Base-by-base conservation (phyloP, 2,329 filamentous ascomycete species). In the Fusarium tuaranense region DNA sequence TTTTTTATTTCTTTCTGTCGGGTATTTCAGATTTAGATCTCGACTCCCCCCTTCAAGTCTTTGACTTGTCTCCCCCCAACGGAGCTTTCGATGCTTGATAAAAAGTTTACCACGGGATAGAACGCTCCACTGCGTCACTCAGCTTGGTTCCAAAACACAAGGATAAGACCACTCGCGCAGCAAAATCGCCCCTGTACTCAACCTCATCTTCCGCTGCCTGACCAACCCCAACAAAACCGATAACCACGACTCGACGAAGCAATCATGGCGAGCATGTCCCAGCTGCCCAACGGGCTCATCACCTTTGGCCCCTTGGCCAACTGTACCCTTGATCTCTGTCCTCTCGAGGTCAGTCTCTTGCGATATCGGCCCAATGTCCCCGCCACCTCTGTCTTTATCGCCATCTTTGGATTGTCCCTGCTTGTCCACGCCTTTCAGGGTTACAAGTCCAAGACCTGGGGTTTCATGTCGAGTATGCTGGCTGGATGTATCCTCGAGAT, bases 401-500 rank as follows among this genome's bases (percentile, higher is more conserved):
- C 62, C 9, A 69, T 75, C 0, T 79, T 79, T 55, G 77, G 69
- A 5, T 1, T 71, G 3, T 79, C 72, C 2, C 53, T 76, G 67
- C 32, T 65, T 7, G 36, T 71, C 12, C 77, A 79, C 34, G 48
- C 53, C 34, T 77, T 71, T 7, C 77, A 79, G 62, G 77, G 77
- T 10, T 60, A 64, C 55, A 63, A 67, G 59, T 72, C 64, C 53
- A 69, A 59, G 46, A 77, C 72, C 0, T 78, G 84, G 82, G 83
- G 81, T 60, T 88, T 87, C 74, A 84, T 84, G 81, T 53, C 71
- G 7, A 84, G 83, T 66, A 88, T 92, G 84, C 74, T 88, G 4
- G 75, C 85, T 7, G 91, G 91, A 32, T 89, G 87, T 74, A 68
- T 87, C 12, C 82, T 87, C 58, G 91, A 92, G 78, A 86, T 92